Percentiles rank a stretch among this genome's conserved stretches.
phyloP scores from a whole-genome alignment of 306 rosid genomes.

The Sicyos baderoa region DNA sequence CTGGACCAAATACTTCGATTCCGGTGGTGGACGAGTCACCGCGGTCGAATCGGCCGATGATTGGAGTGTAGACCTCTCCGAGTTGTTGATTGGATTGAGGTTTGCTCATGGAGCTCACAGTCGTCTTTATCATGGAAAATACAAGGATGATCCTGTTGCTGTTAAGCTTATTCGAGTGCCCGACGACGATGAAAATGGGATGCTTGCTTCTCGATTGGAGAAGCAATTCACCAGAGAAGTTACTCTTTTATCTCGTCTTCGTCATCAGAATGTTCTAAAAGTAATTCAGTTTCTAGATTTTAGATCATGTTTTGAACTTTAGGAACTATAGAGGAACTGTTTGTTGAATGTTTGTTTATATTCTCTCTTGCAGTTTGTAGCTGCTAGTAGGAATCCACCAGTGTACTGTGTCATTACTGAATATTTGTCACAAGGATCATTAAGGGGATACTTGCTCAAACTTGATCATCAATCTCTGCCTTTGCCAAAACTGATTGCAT shows the following conservation, averaged over 20 bases:
- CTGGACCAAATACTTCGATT: conserved; percentile 70
- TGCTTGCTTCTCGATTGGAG: conserved; percentile 57
- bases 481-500: conserved; percentile 37
- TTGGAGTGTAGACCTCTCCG: conserved; percentile 64
- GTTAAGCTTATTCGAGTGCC: conserved; percentile 71
- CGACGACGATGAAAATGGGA: conserved; percentile 65
- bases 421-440: conserved; percentile 70
- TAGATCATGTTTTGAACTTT: background rate
- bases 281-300: conserved; percentile 25
- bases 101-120: conserved; percentile 98
- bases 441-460: conserved; percentile 78
- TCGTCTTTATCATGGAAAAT: conserved; percentile 81
- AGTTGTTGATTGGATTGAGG: conserved; percentile 67
- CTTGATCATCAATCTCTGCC: conserved; percentile 52
- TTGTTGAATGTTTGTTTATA: conserved; percentile 25
- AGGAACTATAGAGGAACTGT: background rate
- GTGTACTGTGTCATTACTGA: conserved; percentile 79
- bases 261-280: conserved; percentile 72
- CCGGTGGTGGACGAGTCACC: conserved; percentile 57
- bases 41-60: conserved; percentile 72
- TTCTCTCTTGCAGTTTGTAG: conserved; percentile 55
- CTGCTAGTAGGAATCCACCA: conserved; percentile 77
- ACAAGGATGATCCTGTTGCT: conserved; percentile 66
- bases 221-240: conserved; percentile 73
- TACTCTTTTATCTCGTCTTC: conserved; percentile 67